Base-by-base conservation (phyloP, 2,329 filamentous ascomycete genomes). In the Verticillium tricorpus region DNA sequence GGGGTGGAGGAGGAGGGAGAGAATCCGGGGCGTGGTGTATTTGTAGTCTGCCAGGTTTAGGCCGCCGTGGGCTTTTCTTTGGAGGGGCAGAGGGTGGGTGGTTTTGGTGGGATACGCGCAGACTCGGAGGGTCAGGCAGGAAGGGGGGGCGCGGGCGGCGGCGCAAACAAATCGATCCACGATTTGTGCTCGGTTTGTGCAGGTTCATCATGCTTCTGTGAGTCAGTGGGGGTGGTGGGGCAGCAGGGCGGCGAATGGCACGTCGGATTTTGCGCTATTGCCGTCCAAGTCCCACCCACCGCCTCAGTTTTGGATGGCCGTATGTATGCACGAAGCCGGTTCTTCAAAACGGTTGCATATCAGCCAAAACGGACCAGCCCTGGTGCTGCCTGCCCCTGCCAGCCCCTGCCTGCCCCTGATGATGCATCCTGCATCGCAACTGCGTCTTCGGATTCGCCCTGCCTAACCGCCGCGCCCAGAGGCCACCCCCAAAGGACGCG, bases 31-130 rank as follows among this genome's bases (percentile, higher is more conserved):
- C 32, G 56, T 39, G 58, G 40, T 59, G 58, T 52, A 32, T 55
- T 59, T 59, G 45, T 59, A 59, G 40, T 45, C 61, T 56, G 61
- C 7, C 54, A 31, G 54, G 22, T 50, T 50, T 25, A 50, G 45
- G 45, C 45, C 45, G 45, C 7, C 45, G 25, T 50, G 45, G 45
- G 45, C 45, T 50, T 50, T 50, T 50, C 45, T 12, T 22, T 50
- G n/a, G 45, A 50, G 45, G 45, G 45, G 37, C 37, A 40, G 50
- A 52, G 22, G 8, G 50, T 54, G 19, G 50, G 25, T 25, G 45
- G 45, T n/a, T 15, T 52, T 52, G 45, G 50, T 22, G 50, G 25
- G 50, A 54, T 54, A 31, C 19, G 11, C 22, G 54, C 25, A 56
- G 31, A 56, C 28, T 34, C 54, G 54, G 54, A 31, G 22, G 15